Evolutionary conservation across 345 rosid species (phyloP), one percentile per base, ranked within the genome.

Genomic region (Toxicodendron radicans): DNA sequence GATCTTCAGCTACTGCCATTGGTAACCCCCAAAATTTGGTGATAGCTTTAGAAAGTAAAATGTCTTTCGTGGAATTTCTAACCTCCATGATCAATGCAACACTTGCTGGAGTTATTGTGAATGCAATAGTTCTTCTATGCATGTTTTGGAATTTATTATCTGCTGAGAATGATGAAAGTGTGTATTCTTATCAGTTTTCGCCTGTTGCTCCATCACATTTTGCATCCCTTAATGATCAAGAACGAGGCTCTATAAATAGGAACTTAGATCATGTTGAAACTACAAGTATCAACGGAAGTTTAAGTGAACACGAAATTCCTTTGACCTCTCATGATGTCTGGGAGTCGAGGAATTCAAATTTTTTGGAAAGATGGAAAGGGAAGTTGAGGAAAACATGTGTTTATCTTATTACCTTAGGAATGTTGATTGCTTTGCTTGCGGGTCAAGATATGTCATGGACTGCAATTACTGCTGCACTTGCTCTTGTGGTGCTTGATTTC

Each of bases 391-490:
- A 90, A 70, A 63, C 83, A 3, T 73, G 90, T 79, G 92, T 92
- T 62, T 91, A 91, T 69, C 64, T 87, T 17, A 81, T 88, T 33
- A 88, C 92, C 0, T 0, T 89, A 4, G 97, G 97, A 9, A 88
- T 92, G 97, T 27, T 94, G 59, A 64, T 87, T 66, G 83, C 94
- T 71, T 57, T 94, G 78, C 80, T 92, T 49, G 53, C 82, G 77
- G 98, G 97, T 64, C 83, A 87, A 46, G 83, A 92, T 76, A 90
- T 94, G 98, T 92, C 97, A 0, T 94, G 98, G 98, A 89, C 91
- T 14, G 93, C 97, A 38, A 81, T 94, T 6, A 88, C 97, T 4
- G 92, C 97, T 18, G 94, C 97, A 27, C 84, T 94, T 72, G 91
- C 89, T 68, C 95, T 94, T 32, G 86, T 87, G 0, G 90, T 91